Percentiles rank a stretch among this genome's conserved stretches.
Evolutionary conservation across 805 yeast species (phyloP).

Genomic region (Pichia phayaonensis): DNA sequence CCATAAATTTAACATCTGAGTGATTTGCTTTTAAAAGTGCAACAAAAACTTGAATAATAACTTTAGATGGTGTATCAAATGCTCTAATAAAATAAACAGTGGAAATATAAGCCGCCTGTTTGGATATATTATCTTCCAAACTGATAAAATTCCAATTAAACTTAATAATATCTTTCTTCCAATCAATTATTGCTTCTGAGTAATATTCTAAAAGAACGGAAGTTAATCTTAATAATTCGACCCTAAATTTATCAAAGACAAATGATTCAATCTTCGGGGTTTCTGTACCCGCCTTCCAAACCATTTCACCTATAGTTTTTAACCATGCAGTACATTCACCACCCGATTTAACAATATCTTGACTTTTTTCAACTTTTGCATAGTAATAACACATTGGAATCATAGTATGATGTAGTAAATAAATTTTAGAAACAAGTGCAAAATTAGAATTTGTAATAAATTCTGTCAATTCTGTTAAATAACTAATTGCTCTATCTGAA

Average conservation of each 20-base stretch:
- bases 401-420: constrained; percentile 52
- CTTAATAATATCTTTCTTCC: constrained; percentile 78
- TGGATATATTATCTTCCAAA: constrained; percentile 79
- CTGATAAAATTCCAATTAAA: constrained; percentile 93
- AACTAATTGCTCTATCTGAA: constrained; percentile 37
- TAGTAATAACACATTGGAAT: constrained; percentile 62
- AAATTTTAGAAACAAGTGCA: constrained; percentile 49
- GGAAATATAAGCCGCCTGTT: constrained; percentile 87
- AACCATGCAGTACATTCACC: constrained; percentile 51
- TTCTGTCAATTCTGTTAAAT: constrained; percentile 44
- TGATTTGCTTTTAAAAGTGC: constrained; percentile 82
- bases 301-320: constrained; percentile 45
- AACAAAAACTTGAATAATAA: constrained; percentile 88
- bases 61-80: constrained; percentile 80
- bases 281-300: constrained; percentile 68
- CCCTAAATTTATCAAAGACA: constrained; percentile 62
- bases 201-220: constrained; percentile 67
- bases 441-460: constrained; percentile 38
- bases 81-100: constrained; percentile 80
- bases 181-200: constrained; percentile 48
- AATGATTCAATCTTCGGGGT: constrained; percentile 53
- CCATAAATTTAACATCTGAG: constrained; percentile 74
- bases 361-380: constrained; percentile 34
- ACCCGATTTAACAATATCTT: constrained; percentile 12
- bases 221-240: constrained; percentile 75